Percentiles rank a stretch among this genome's conserved stretches.
phyloP scores from a whole-genome alignment of 805 yeast genomes.

The Myxozyma udenii region DNA sequence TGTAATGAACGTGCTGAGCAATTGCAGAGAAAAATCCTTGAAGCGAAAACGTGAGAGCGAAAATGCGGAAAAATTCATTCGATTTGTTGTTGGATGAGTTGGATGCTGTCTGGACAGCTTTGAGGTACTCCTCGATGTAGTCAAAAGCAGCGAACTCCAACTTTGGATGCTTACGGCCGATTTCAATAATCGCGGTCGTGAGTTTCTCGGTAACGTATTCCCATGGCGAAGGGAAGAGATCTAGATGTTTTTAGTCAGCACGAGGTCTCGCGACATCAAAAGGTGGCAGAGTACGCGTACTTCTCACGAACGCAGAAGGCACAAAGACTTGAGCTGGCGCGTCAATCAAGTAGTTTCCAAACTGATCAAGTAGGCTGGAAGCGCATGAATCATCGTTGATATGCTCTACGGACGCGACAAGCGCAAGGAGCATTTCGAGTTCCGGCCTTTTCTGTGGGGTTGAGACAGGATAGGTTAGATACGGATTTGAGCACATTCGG shows the following conservation, averaged over 20 bases:
- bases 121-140: slow-evolving; percentile 33
- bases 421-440: slow-evolving; percentile 55
- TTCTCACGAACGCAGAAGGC: slow-evolving; percentile 30
- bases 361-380: slow-evolving; percentile 44
- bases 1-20: slow-evolving; percentile 4
- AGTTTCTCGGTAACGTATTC: slow-evolving; percentile 41
- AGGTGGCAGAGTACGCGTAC: slow-evolving; percentile 4
- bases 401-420: slow-evolving; percentile 47
- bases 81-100: slow-evolving; percentile 6
- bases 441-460: slow-evolving; percentile 37
- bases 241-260: slow-evolving; percentile 8
- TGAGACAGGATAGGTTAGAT: too few species aligned
- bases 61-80: background rate
- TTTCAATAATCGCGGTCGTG: slow-evolving; percentile 36
- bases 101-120: slow-evolving; percentile 29
- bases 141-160: slow-evolving; percentile 32
- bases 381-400: slow-evolving; percentile 45
- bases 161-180: slow-evolving; percentile 34
- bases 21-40: slow-evolving; percentile 41
- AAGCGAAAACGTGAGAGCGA: slow-evolving; percentile 33
- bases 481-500: too few species aligned
- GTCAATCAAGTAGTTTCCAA: slow-evolving; percentile 48
- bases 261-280: background rate
- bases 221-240: slow-evolving; percentile 45
- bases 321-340: slow-evolving; percentile 46